Base-by-base conservation (phyloP, 2,329 filamentous ascomycete genomes). In the Bertia moriformis region DNA sequence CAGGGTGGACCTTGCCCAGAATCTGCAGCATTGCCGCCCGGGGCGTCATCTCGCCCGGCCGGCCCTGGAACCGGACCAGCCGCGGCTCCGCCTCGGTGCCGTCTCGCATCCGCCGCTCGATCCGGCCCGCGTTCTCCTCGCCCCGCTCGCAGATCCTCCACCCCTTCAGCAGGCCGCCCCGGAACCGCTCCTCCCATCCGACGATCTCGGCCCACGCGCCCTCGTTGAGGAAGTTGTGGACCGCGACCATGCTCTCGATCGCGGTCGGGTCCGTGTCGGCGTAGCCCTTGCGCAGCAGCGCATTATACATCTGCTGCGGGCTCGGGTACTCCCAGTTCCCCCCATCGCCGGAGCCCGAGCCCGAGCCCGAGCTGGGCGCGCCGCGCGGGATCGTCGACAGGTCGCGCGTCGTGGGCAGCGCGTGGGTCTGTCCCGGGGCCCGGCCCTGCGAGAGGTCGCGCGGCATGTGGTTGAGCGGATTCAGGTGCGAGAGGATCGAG, bases 291-390 rank as follows among this genome's bases (percentile, higher is more conserved):
- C 91, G 81, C 44, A 96, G 65, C 62, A 98, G 81, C 4, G 91
- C 91, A 53, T 98, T 96, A 69, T 96, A 98, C 91, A 98, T 98
- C 61, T 98, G 91, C 63, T 98, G 91, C 0, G 91, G 89, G 0
- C 87, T 95, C 0, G 91, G 91, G 55, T 98, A 98, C 60, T 96
- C 91, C 91, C 91, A 98, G 51, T 84, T 93, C 37, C 78, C 74
- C 39, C 78, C 70, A 37, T 75, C 71, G 43, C n/a, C n/a, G n/a
- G n/a, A n/a, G n/a, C n/a, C n/a, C n/a, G n/a, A n/a, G n/a, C n/a
- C n/a, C n/a, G n/a, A n/a, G n/a, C n/a, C n/a, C n/a, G n/a, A n/a
- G n/a, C n/a, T n/a, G n/a, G n/a, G n/a, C n/a, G 82, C 77, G 51
- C 83, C 85, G 48, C 83, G 83, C n/a, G 91, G 91, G 49, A 98